These are phyloP conservation scores for Boletus sensibilis DNA, from an alignment of 768 basidiomycete genomes.

Conservation along the genomic window DNA sequence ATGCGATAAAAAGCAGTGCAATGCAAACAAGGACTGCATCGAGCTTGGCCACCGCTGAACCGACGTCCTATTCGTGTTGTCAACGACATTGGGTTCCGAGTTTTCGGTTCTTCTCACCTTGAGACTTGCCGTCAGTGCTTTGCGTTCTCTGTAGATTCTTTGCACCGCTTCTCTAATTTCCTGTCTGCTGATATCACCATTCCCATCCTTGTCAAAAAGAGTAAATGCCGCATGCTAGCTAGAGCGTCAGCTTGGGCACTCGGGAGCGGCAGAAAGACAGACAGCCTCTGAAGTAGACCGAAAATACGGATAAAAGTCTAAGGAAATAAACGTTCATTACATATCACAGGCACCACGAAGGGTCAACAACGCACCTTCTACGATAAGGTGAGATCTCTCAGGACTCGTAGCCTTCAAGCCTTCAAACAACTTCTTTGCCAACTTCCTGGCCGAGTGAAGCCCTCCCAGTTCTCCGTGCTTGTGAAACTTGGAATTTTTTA, in stretches of 20 bases:
- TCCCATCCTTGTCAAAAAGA: constrained; percentile 78
- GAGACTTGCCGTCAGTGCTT: constrained; percentile 64
- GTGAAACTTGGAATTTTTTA: constrained; percentile 64
- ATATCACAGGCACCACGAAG: neutral
- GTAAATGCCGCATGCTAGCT: constrained; percentile 62
- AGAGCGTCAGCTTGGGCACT: neutral
- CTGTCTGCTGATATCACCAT: constrained; percentile 72
- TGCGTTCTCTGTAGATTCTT: constrained; percentile 76
- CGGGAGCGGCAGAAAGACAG: neutral
- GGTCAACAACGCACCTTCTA: constrained; percentile 51
- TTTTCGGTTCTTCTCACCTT: constrained; percentile 44
- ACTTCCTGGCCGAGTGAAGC: constrained; percentile 59
- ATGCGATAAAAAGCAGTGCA: constrained; percentile 58
- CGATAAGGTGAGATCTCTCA: constrained; percentile 57
- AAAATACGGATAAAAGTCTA: constrained; percentile 81
- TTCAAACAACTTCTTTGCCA: constrained; percentile 69
- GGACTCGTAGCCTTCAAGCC: constrained; percentile 59
- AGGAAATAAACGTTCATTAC: neutral
- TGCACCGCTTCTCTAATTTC: constrained; percentile 86
- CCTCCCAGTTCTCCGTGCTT: constrained; percentile 52
- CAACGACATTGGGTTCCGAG: neutral
- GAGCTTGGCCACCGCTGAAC: constrained; percentile 71
- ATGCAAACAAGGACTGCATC: constrained; percentile 69
- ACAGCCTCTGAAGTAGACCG: constrained; percentile 69
- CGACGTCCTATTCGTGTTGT: constrained; percentile 52